Evolutionary conservation across 2,329 filamentous ascomycete genomes (phyloP), one percentile per base, ranked within the genome.

Genomic region (Dactylellina haptotyla): DNA sequence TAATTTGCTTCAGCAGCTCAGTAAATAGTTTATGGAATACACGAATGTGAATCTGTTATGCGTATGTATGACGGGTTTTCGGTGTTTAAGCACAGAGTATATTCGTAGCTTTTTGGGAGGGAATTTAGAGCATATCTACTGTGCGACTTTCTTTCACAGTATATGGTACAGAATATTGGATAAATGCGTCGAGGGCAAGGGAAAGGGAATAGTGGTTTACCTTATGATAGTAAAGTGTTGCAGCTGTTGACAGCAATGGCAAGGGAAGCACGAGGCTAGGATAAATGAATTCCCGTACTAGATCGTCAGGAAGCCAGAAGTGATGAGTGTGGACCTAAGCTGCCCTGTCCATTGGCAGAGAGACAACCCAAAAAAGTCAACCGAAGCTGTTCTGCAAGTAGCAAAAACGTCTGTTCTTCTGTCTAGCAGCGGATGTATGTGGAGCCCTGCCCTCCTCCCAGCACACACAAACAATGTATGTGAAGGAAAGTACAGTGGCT

Each of bases 271-370:
- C 39, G 50, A 54, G 53, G 39, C 54, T 58, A 62, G 51, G 59
- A 25, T 48, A 59, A 48, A 45, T 28, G 28, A 26, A 18, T 46
- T 34, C 20, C 56, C 30, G 34, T 25, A 16, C 39, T 65, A 58
- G 53, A 65, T 72, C 51, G 63, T 20, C 41, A 10, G 39, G 54
- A 20, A 1, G 16, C 20, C 20, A 54, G 39, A 45, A 4, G n/a
- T 9, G 16, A n/a, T 61, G 57, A 51, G 45, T 64, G 51, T 54
- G 66, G 66, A 72, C 58, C 66, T 72, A 72, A 64, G 53, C 66
- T 72, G 66, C 67, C 59, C 67, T 73, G 67, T 71, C 51, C 59
- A 59, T 64, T 65, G 56, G 65, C 66, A 72, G 58, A 71, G 26
- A 62, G 46, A 56, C 48, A 43, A 26, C 59, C 32, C 32, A 59